Conservation (phyloP, 129 eudicot species). For the Kitagawia praeruptora region DNA sequence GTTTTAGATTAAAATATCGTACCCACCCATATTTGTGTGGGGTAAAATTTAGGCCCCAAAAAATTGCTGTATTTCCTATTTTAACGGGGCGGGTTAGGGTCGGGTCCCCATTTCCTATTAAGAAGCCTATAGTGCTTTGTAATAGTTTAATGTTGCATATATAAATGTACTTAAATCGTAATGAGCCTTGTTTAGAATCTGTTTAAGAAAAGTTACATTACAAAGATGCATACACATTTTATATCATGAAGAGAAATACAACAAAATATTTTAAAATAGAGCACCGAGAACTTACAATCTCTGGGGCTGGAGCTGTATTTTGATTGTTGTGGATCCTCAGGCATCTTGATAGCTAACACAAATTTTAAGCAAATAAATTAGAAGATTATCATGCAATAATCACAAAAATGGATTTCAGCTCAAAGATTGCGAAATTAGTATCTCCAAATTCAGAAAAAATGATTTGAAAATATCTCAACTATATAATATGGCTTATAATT, state of each 20-base stretch:
- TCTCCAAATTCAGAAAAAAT: background rate
- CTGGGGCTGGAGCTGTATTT: background rate
- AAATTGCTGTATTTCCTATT: too few species aligned
- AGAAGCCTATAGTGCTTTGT: too few species aligned
- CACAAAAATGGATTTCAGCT: background rate
- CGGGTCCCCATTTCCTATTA: too few species aligned
- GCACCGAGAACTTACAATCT: background rate
- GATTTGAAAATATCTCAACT: background rate
- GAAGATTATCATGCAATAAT: background rate
- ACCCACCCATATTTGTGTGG: too few species aligned
- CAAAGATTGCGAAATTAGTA: background rate
- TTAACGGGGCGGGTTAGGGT: too few species aligned
- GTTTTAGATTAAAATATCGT: too few species aligned
- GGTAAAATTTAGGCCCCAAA: too few species aligned
- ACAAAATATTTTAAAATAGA: background rate
- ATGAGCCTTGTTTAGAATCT: too few species aligned
- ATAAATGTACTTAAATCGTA: too few species aligned
- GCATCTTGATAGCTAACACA: background rate
- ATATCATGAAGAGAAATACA: background rate
- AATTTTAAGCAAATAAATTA: background rate
- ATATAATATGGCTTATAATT: background rate
- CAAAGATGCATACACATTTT: too few species aligned
- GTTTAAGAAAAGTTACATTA: too few species aligned
- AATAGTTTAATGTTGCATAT: too few species aligned
- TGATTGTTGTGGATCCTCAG: background rate